Conservation (phyloP, 148 eudicot species). For the Fallopia convolvulus region DNA sequence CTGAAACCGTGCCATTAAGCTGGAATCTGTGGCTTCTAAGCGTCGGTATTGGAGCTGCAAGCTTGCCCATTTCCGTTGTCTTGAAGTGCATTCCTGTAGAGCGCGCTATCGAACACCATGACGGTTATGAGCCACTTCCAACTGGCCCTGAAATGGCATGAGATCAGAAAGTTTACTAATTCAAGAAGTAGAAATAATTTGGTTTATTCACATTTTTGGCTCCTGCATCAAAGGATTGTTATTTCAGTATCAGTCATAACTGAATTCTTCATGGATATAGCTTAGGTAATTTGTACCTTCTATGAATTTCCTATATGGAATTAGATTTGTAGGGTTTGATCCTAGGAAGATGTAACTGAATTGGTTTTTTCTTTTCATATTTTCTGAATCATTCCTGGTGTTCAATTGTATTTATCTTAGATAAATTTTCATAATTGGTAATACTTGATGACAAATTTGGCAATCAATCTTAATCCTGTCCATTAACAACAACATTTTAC, state of each 20-base stretch:
- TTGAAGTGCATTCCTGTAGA: conserved; percentile 56
- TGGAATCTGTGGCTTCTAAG: conserved; percentile 48
- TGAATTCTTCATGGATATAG: neutral
- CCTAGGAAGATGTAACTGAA: neutral
- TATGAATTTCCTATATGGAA: neutral
- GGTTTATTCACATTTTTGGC: neutral
- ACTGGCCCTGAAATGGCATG: conserved; percentile 70
- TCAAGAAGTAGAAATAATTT: neutral
- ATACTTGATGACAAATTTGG: no score
- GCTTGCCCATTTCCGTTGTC: conserved; percentile 45
- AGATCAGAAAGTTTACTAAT: conserved; percentile 2
- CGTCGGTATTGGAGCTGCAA: conserved; percentile 39
- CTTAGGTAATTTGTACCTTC: neutral
- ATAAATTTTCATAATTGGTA: no score
- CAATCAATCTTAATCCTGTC: neutral
- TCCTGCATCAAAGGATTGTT: neutral
- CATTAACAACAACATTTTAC: neutral
- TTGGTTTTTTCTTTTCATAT: neutral
- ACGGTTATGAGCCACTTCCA: conserved; percentile 66
- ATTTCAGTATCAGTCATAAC: neutral
- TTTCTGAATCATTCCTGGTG: neutral
- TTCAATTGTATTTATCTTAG: neutral
- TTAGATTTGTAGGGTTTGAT: neutral
- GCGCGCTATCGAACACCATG: conserved; percentile 27
- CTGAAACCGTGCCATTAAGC: conserved; percentile 57